Conservation (phyloP, 1,284 basidiomycete genomes). For the Mycena citricolor region DNA sequence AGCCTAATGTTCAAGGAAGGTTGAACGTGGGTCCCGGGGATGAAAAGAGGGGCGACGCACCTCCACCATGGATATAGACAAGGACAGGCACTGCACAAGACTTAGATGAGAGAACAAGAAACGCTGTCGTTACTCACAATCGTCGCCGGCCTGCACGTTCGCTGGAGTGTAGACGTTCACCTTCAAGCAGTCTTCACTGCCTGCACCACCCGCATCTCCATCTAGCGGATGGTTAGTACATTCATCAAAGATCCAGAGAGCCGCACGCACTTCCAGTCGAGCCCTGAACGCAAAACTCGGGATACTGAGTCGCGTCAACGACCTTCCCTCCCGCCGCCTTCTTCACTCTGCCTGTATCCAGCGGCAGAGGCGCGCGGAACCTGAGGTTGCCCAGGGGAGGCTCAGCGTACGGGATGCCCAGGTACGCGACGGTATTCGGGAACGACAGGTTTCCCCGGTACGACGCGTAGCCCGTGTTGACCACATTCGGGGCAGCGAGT, state of each 20-base stretch:
- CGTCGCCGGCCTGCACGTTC: slow-evolving; percentile 40
- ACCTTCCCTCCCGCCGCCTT: slow-evolving; percentile 35
- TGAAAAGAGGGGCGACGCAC: slow-evolving; percentile 27
- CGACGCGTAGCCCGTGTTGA: slow-evolving; percentile 51
- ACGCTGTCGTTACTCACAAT: slow-evolving; percentile 33
- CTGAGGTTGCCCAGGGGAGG: slow-evolving; percentile 52
- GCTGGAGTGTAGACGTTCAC: slow-evolving; percentile 55
- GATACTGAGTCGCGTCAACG: slow-evolving; percentile 50
- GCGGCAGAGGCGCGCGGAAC: slow-evolving; percentile 47
- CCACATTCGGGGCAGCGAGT: slow-evolving; percentile 26
- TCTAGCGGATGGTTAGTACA: slow-evolving; percentile 26
- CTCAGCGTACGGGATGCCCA: slow-evolving; percentile 54
- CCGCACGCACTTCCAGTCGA: slow-evolving; percentile 42
- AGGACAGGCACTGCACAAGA: slow-evolving; percentile 53
- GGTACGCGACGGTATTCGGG: slow-evolving; percentile 55
- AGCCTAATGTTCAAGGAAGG: slow-evolving; percentile 35
- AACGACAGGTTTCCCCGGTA: slow-evolving; percentile 54
- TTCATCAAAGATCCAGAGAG: no score
- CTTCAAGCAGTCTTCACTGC: slow-evolving; percentile 59
- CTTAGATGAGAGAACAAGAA: background rate
- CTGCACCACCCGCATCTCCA: slow-evolving; percentile 57
- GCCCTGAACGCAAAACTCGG: slow-evolving; percentile 59
- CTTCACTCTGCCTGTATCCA: slow-evolving; percentile 43
- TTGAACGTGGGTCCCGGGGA: slow-evolving; percentile 14
- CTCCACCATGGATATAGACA: slow-evolving; percentile 69